Base-by-base conservation (phyloP, 192 early-diverging fungal species). In the Linnemannia zychae region DNA sequence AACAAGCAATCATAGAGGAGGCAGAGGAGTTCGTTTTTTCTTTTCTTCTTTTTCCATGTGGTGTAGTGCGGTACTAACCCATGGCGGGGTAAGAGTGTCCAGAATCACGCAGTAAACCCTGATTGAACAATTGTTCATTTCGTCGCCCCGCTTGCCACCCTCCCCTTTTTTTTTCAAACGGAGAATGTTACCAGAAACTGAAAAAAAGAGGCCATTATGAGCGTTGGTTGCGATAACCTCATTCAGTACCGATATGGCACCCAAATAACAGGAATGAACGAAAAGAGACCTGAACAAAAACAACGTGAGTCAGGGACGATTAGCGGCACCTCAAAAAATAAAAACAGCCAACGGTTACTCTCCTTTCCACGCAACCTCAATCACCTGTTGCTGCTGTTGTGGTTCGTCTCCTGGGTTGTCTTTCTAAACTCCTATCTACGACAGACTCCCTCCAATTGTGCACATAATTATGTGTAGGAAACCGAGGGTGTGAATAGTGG, bases 101-200 rank as follows among this genome's bases (percentile, higher is more conserved):
- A 73, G 47, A 13, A 53, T 57, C 71, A 73, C 71, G 71, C 50
- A 73, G 71, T 17, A 31, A 33, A 38, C 20, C 48, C 71, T 73
- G 71, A 73, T 73, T 73, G 71, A 73, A 40, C 38, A 68, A 40
- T 12, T 44, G 40, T 44, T 44, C 4, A 6, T 44, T 3, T 44
- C 9, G 40, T 44, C n/a, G n/a, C n/a, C n/a, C n/a, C n/a, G n/a
- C n/a, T n/a, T n/a, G n/a, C n/a, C n/a, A n/a, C n/a, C n/a, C n/a
- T 50, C 20, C 15, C 20, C 15, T 50, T 50, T 17, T n/a, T 53
- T 63, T 63, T 63, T 63, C 24, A 63, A 63, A 63, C 57, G 57
- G 57, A 63, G 70, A 71, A 31, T 31, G 44, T 13, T 31, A 2
- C 57, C 57, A n/a, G 28, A 24, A 63, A 63, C 24, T 28, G 28